These are phyloP conservation scores for Trichoderma lentiforme DNA, from an alignment of 2,329 filamentous ascomycete genomes.

Conservation along the genomic window DNA sequence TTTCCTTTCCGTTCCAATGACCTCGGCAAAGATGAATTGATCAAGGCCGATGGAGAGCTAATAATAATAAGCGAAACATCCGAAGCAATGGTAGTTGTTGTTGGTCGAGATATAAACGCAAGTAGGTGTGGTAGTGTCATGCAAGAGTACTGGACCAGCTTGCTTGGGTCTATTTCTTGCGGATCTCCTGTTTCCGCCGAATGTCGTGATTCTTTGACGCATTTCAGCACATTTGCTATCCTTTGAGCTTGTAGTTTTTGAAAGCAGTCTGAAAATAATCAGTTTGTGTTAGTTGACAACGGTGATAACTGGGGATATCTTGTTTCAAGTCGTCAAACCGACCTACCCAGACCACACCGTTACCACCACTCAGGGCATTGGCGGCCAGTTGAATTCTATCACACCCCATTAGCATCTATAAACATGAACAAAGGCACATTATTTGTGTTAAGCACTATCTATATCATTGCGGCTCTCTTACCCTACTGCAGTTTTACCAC, in stretches of 20 bases:
- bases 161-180: slow-evolving; percentile 26
- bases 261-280: slow-evolving; percentile 43
- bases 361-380: slow-evolving; percentile 57
- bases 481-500: slow-evolving; percentile 82
- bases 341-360: slow-evolving; percentile 81
- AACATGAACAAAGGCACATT: not conserved
- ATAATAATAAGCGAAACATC: slow-evolving; percentile 69
- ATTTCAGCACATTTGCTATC: slow-evolving; percentile 27
- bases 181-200: slow-evolving; percentile 11
- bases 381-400: slow-evolving; percentile 63
- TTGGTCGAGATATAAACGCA: slow-evolving; percentile 68
- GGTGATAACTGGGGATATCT: not conserved
- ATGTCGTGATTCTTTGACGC: slow-evolving; percentile 18
- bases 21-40: slow-evolving; percentile 74
- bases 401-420: slow-evolving; percentile 18
- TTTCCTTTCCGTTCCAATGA: slow-evolving; percentile 39
- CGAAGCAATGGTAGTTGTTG: slow-evolving; percentile 57
- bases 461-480: slow-evolving; percentile 32
- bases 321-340: slow-evolving; percentile 34
- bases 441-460: not conserved
- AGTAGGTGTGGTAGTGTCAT: slow-evolving; percentile 68
- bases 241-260: slow-evolving; percentile 36
- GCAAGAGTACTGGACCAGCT: slow-evolving; percentile 50
- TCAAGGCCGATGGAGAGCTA: slow-evolving; percentile 71
- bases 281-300: not conserved